Base-by-base conservation (phyloP, 768 basidiomycete genomes). In the Galerina marginata region DNA sequence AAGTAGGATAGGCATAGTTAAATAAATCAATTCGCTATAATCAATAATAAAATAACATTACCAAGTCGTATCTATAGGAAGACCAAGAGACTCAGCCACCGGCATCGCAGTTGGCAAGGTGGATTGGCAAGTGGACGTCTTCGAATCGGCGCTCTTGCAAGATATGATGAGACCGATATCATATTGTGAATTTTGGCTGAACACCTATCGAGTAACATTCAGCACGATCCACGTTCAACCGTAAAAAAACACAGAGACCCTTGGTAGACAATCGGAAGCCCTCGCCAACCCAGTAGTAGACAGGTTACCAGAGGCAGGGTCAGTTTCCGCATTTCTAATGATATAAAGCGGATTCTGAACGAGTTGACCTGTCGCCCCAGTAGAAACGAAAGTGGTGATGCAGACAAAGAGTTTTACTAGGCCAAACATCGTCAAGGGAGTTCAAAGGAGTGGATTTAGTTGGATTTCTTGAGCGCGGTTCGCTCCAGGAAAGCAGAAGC, bases 11-110 rank as follows among this genome's bases (percentile, higher is more conserved):
- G 29, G 29, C 4, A 33, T 33, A 3, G 33, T 51, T 15, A 54
- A 49, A 29, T 16, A 54, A 23, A 43, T 1, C 15, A 33, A 25
- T 15, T 16, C 6, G 7, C 5, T 10, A 45, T 15, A 3, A 14
- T 20, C n/a, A n/a, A 20, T 11, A 37, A 12, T 4, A 6, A 9
- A 11, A 36, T 44, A 14, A 47, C 48, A 20, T 48, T 29, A 54
- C 62, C 62, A 63, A 1, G 62, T 36, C 3, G 54, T 60, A 40
- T 63, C 51, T 20, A 63, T 45, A 37, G 38, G 37, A 20, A 63
- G 52, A 10, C 49, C 49, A 36, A 63, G 48, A 6, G 54, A 47
- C 15, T 3, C 38, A 25, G 63, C 62, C 42, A 60, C 33, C 10
- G 62, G 54, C 44, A 53, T 25, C 26, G 55, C 63, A 26, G 59